A percentile compares a stretch with the other conserved stretches of the same genome.
These are phyloP conservation scores for Echites panduratus DNA, from an alignment of 257 asterid genomes.

Conservation along the genomic window DNA sequence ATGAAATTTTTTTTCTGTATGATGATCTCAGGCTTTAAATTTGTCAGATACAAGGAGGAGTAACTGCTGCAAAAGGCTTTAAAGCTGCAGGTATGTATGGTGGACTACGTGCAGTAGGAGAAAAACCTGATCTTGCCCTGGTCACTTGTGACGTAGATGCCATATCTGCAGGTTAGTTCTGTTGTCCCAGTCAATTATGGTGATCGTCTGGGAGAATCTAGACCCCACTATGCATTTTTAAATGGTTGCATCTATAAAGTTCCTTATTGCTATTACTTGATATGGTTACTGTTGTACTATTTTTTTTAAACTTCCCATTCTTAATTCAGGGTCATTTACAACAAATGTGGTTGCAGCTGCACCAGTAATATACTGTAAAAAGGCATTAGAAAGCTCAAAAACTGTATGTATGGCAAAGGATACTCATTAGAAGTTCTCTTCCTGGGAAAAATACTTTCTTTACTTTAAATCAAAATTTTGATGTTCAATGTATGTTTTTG, in stretches of 20 bases:
- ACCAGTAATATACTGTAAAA: slow-evolving; percentile 84
- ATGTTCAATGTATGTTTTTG: not conserved
- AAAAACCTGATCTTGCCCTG: slow-evolving; percentile 96
- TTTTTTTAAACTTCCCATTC: not conserved
- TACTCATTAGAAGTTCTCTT: not conserved
- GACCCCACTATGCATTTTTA: not conserved
- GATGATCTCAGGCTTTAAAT: slow-evolving; percentile 21
- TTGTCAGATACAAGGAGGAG: slow-evolving; percentile 85
- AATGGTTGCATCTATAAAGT: not conserved
- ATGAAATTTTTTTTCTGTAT: not conserved
- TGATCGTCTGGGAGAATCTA: slow-evolving; percentile 11
- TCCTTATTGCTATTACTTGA: not conserved
- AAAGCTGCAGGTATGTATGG: slow-evolving; percentile 96
- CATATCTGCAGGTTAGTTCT: slow-evolving; percentile 63
- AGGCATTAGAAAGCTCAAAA: slow-evolving; percentile 52
- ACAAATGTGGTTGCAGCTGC: slow-evolving; percentile 96
- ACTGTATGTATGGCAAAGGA: slow-evolving; percentile 46
- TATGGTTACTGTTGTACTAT: not conserved
- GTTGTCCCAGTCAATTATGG: slow-evolving; percentile 52
- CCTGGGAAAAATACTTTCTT: not conserved
- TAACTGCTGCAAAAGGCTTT: slow-evolving; percentile 90
- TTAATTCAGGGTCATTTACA: slow-evolving; percentile 73
- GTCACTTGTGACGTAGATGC: slow-evolving; percentile 90
- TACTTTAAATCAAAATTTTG: not conserved
- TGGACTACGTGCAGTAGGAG: slow-evolving; percentile 92